Evolutionary conservation across 306 rosid genomes (phyloP), one percentile per base, ranked within the genome.

Genomic region (Acmispon strigosus): DNA sequence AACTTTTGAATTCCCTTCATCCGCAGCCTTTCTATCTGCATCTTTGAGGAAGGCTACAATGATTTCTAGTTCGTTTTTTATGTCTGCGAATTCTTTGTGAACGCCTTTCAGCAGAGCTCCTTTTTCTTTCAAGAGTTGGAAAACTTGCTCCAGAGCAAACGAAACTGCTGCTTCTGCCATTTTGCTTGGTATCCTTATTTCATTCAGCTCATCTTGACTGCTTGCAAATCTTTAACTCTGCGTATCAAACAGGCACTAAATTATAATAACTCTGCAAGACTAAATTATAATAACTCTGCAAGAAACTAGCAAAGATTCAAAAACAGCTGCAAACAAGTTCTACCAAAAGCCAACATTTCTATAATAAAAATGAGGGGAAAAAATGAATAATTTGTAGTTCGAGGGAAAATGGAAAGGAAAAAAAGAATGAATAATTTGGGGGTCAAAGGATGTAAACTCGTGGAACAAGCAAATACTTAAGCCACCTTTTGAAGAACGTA

Each of bases 81-180:
- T 44, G 4, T 20, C 70, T 22, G 2, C 41, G n/a, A 64, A 44
- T 64, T 22, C 56, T 47, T 14, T 47, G 12, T 16, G 44, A 4
- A 65, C 9, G 43, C 8, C 22, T 11, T 24, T 8, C 11, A 49
- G 47, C 16, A 24, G 3, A 8, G 18, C 17, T 32, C 15, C 56
- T 27, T 22, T 37, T 9, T 65, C 57, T n/a, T 0, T 45, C 4
- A 65, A 10, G 4, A 65, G 10, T n/a, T 11, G 24, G 15, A 20
- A 0, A 13, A 65, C 12, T 10, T 65, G n/a, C 1, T n/a, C 43
- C 12, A 32, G 2, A n/a, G 24, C 44, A 1, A 66, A 16, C 2
- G 55, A 66, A 18, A 66, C 16, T 9, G 59, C 72, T 4, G n/a
- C 16, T 27, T 66, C 72, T 7, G 59, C 72, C 67, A 68, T 73